These are phyloP conservation scores for Otatea glauca DNA, from an alignment of 176 grass and related monocot genomes.

Conservation along the genomic window DNA sequence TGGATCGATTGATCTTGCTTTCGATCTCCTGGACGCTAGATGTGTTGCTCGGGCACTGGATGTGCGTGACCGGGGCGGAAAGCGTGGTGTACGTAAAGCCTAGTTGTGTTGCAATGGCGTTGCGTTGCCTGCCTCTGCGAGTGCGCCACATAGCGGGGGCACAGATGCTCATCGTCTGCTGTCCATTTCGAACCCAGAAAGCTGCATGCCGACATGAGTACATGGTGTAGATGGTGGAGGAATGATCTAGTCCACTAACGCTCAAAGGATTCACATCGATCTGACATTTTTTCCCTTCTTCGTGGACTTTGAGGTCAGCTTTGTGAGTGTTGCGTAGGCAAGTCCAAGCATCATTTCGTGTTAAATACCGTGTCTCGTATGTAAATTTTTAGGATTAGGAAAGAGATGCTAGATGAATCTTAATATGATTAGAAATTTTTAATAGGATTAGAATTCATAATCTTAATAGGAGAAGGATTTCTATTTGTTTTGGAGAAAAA, in stretches of 20 bases:
- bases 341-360: neutral
- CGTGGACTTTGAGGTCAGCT: neutral
- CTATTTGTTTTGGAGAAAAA: too few relatives aligned
- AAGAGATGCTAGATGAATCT: too few relatives aligned
- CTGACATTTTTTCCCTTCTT: neutral
- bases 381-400: too few relatives aligned
- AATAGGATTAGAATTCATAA: too few relatives aligned
- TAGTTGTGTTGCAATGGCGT: neutral
- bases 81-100: neutral
- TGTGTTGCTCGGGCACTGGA: neutral
- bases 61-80: neutral
- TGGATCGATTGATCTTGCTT: neutral
- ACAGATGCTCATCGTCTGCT: constrained; percentile 12
- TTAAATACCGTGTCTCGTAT: too few relatives aligned
- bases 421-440: too few relatives aligned
- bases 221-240: constrained; percentile 29
- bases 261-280: neutral
- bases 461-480: too few relatives aligned
- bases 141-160: constrained; percentile 13
- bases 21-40: neutral
- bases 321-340: neutral
- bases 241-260: constrained; percentile 30
- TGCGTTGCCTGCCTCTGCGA: neutral
- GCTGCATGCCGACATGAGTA: neutral
- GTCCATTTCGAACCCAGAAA: constrained; percentile 12